Conservation (phyloP, 768 basidiomycete species). For the Macrolepiota fuliginosa region DNA sequence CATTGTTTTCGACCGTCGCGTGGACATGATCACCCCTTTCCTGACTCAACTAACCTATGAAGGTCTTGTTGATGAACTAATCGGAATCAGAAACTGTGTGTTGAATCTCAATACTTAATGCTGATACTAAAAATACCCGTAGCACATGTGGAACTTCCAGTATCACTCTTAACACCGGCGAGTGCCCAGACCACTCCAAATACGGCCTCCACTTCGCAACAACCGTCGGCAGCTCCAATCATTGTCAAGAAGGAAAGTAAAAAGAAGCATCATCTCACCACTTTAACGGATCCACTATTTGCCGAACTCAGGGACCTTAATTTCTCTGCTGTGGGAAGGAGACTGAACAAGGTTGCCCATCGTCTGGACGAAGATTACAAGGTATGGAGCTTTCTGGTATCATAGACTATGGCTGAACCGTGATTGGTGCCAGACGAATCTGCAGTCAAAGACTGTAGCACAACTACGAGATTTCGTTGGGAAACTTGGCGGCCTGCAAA, state of each 20-base stretch:
- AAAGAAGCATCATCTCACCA: constrained; percentile 86
- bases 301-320: constrained; percentile 86
- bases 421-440: constrained; percentile 53
- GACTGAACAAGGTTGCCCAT: constrained; percentile 77
- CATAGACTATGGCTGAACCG: constrained; percentile 7
- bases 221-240: constrained; percentile 41
- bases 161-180: constrained; percentile 63
- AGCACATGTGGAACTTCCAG: constrained; percentile 83
- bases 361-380: constrained; percentile 93
- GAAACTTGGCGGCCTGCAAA: constrained; percentile 87
- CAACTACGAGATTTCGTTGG: constrained; percentile 96
- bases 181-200: constrained; percentile 41
- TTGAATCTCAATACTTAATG: constrained; percentile 11
- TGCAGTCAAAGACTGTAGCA: constrained; percentile 86
- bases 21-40: constrained; percentile 94
- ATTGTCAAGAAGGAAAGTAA: constrained; percentile 74
- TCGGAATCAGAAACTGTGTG: constrained; percentile 88
- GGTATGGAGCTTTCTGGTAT: constrained; percentile 33
- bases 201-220: constrained; percentile 31
- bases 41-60: constrained; percentile 96
- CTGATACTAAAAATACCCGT: constrained; percentile 12
- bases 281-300: constrained; percentile 76
- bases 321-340: constrained; percentile 84
- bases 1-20: constrained; percentile 85
- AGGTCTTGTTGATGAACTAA: constrained; percentile 89